Evolutionary conservation across 2,329 filamentous ascomycete species (phyloP), one percentile per base, ranked within the genome.

Genomic region (Hymenoscyphus infarciens): DNA sequence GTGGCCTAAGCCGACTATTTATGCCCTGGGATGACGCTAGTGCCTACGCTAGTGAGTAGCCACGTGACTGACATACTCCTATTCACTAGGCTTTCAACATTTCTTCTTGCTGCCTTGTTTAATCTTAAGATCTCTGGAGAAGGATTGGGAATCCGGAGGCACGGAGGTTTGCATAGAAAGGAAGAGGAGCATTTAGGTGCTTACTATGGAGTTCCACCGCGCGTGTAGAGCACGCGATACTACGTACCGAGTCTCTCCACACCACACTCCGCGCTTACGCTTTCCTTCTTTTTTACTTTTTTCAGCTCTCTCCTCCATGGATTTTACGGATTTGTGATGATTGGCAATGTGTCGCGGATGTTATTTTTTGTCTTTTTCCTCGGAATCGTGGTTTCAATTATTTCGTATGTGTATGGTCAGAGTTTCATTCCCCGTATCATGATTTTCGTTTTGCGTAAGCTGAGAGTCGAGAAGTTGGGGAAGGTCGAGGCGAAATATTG

Each of bases 211-310:
- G 42, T 22, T 16, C 13, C 35, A 38, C 35, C 35, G 35, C 35
- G 35, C 42, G 42, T 49, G n/a, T 19, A 49, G n/a, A 49, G 19
- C 42, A 49, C 42, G n/a, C 42, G 42, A 49, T 49, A 49, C 42
- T 11, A 19, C 42, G 19, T 49, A 49, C 42, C 16, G n/a, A 19
- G 11, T 38, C 35, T 15, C 35, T 16, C 35, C 35, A 38, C 13
- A 38, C 35, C 13, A 38, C 35, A 38, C 35, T 35, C 33, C 33
- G 11, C 35, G 2, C 35, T 38, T 38, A 5, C 35, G 13, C 35
- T 5, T 31, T 31, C 3, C 5, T 31, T 31, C 29, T 31, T 38
- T 35, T 35, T 35, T 35, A 3, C 33, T 35, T 35, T 35, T 35
- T 35, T 38, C 35, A 3, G n/a, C 42, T 19, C 19, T 22, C 10